These are phyloP conservation scores for Fusarium sp. DNA, from an alignment of 2,329 filamentous ascomycete genomes.

Conservation along the genomic window DNA sequence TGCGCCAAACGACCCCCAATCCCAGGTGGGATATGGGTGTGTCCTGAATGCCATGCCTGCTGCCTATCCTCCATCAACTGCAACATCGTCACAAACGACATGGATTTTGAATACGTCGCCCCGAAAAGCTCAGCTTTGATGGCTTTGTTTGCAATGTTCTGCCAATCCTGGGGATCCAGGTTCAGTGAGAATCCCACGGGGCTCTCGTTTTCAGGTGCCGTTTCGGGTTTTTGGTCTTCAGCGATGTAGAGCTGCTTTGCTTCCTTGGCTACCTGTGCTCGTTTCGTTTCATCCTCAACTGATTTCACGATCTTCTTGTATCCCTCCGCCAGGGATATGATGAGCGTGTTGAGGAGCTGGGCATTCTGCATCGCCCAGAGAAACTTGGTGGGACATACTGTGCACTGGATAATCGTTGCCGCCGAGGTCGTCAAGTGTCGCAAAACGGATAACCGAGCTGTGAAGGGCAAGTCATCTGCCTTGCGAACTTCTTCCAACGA, in stretches of 20 bases:
- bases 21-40: slow-evolving; percentile 7
- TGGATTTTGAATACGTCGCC: background rate
- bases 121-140: slow-evolving; percentile 44
- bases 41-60: slow-evolving; percentile 43
- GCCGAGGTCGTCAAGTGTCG: slow-evolving; percentile 36
- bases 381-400: slow-evolving; percentile 43
- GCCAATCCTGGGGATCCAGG: slow-evolving; percentile 39
- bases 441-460: slow-evolving; percentile 33
- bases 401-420: slow-evolving; percentile 36
- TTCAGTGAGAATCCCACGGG: slow-evolving; percentile 22
- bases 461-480: slow-evolving; percentile 37
- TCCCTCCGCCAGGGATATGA: slow-evolving; percentile 44
- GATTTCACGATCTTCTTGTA: slow-evolving; percentile 43
- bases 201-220: background rate
- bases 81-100: slow-evolving; percentile 31
- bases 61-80: slow-evolving; percentile 47
- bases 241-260: slow-evolving; percentile 31
- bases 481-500: slow-evolving; percentile 45
- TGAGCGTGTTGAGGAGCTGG: slow-evolving; percentile 44
- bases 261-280: slow-evolving; percentile 34
- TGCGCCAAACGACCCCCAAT: slow-evolving; percentile 17
- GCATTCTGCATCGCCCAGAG: slow-evolving; percentile 49
- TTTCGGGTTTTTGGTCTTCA: slow-evolving; percentile 12
- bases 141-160: slow-evolving; percentile 35
- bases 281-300: slow-evolving; percentile 40